phyloP scores from a whole-genome alignment of 2,329 filamentous ascomycete species.

The Exophiala bonariae region DNA sequence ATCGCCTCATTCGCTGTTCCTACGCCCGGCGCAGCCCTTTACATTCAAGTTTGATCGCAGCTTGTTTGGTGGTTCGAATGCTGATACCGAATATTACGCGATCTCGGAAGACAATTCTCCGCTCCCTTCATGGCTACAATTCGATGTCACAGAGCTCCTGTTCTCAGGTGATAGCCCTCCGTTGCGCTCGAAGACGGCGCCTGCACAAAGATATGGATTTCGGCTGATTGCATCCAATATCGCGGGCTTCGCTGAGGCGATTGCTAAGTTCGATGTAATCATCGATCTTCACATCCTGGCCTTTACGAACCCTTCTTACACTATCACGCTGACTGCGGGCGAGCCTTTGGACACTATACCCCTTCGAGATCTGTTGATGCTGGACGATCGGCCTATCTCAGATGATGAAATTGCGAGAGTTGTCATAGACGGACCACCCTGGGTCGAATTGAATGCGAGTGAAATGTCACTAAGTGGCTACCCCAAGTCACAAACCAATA shows the following conservation, averaged over 20 bases:
- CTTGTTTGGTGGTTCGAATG: constrained; percentile 62
- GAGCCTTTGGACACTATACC: constrained; percentile 53
- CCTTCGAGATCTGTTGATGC: constrained; percentile 52
- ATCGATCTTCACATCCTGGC: constrained; percentile 70
- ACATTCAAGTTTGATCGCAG: constrained; percentile 68
- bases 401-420: constrained; percentile 54
- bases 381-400: constrained; percentile 58
- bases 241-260: constrained; percentile 70
- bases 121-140: constrained; percentile 80
- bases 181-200: constrained; percentile 61
- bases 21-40: constrained; percentile 51
- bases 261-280: constrained; percentile 67
- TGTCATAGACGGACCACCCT: constrained; percentile 60
- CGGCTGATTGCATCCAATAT: constrained; percentile 77
- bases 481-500: constrained; percentile 56
- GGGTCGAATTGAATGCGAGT: constrained; percentile 66
- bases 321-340: constrained; percentile 59
- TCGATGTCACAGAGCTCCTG: constrained; percentile 62
- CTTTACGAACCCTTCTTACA: constrained; percentile 59
- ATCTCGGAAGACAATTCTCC: constrained; percentile 76
- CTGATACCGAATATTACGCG: constrained; percentile 70
- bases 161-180: constrained; percentile 73
- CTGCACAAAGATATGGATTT: constrained; percentile 71
- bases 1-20: constrained; percentile 38
- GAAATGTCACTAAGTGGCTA: constrained; percentile 66